These are phyloP conservation scores for Paraphysoderma sedebokerense DNA, from an alignment of 371 early-diverging fungal species.

Conservation along the genomic window DNA sequence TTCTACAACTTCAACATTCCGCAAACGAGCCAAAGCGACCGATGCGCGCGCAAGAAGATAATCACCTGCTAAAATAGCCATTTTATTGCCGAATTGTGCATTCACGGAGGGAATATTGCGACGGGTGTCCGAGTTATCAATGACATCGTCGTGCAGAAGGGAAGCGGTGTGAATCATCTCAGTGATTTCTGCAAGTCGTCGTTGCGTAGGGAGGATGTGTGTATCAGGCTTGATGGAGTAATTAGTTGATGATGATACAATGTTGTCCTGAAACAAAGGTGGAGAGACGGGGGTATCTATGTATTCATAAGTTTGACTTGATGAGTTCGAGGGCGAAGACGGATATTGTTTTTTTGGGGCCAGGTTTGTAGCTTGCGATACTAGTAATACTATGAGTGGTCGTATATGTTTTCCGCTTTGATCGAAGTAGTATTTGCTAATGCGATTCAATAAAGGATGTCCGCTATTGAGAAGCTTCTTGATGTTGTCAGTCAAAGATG, in stretches of 20 bases:
- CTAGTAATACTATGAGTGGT: constrained; percentile 74
- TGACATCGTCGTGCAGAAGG: constrained; percentile 88
- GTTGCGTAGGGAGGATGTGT: constrained; percentile 65
- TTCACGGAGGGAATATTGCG: constrained; percentile 58
- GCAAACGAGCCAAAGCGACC: constrained; percentile 66
- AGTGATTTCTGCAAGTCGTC: constrained; percentile 82
- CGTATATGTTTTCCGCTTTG: constrained; percentile 82
- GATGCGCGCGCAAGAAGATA: constrained; percentile 85
- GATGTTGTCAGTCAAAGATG: constrained; percentile 69
- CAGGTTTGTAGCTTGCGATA: constrained; percentile 67
- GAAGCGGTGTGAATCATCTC: constrained; percentile 96
- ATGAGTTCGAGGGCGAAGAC: background rate
- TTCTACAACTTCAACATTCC: constrained; percentile 80
- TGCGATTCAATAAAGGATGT: constrained; percentile 71
- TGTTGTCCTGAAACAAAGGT: background rate
- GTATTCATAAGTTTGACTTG: background rate
- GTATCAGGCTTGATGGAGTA: constrained; percentile 30
- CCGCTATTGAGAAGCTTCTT: constrained; percentile 60
- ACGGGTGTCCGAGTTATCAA: constrained; percentile 51
- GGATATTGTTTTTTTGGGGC: constrained; percentile 20
- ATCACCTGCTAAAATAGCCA: constrained; percentile 91
- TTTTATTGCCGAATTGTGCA: constrained; percentile 84
- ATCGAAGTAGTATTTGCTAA: constrained; percentile 76
- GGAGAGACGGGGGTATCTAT: constrained; percentile 18
- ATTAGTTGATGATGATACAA: constrained; percentile 12